Evolutionary conservation across 495 filamentous ascomycete genomes (phyloP).

Genomic region (Chlorociboria aeruginascens): DNA sequence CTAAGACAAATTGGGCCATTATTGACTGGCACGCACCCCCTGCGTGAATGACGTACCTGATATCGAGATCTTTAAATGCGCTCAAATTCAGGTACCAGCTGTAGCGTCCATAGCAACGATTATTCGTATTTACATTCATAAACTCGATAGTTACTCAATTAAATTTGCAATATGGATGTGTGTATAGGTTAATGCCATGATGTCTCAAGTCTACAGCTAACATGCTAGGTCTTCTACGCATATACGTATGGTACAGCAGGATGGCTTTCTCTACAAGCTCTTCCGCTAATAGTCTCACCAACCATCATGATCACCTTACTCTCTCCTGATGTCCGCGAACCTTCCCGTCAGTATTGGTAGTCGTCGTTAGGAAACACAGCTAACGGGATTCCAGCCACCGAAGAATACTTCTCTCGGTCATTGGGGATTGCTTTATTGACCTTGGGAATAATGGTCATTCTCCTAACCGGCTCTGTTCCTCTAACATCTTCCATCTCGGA

Average conservation of each 20-base stretch:
- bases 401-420: slow-evolving; percentile 61
- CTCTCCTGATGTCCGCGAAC: slow-evolving; percentile 41
- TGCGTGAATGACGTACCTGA: too few relatives aligned
- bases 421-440: slow-evolving; percentile 56
- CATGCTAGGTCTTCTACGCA: slow-evolving; percentile 44
- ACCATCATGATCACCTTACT: slow-evolving; percentile 53
- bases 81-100: too few relatives aligned
- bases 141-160: too few relatives aligned
- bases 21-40: too few relatives aligned
- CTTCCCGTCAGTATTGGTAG: slow-evolving; percentile 35
- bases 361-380: background rate
- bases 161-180: slow-evolving; percentile 8
- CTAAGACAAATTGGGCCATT: too few relatives aligned
- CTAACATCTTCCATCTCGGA: slow-evolving; percentile 34
- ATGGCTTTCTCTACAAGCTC: slow-evolving; percentile 52
- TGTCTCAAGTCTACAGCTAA: background rate
- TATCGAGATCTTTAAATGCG: background rate
- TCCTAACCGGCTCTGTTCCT: slow-evolving; percentile 68
- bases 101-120: too few relatives aligned
- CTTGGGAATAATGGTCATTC: slow-evolving; percentile 49
- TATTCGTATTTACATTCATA: too few relatives aligned
- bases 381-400: slow-evolving; percentile 35
- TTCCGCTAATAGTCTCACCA: slow-evolving; percentile 52
- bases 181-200: background rate
- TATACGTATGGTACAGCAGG: slow-evolving; percentile 54